Evolutionary conservation across 495 filamentous ascomycete genomes (phyloP), one percentile per base, ranked within the genome.

Genomic region (Cercophora samala): DNA sequence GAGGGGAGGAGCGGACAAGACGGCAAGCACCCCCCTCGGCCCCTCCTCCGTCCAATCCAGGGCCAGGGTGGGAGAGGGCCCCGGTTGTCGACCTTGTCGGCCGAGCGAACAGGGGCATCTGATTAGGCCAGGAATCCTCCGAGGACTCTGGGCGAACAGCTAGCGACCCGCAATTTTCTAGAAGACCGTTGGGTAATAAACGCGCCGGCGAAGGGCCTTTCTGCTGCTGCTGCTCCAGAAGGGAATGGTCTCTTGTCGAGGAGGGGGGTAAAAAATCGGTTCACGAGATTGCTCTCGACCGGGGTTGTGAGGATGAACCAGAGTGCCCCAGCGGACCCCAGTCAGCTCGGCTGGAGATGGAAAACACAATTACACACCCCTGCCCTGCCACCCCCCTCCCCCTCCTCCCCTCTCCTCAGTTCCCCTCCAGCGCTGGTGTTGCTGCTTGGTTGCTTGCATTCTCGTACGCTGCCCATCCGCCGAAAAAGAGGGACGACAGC

Each of bases 71-170:
- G 66, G 70, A 66, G 61, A 46, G 24, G 60, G 69, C 64, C 68
- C 69, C 64, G 72, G 15, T 68, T 55, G 32, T 61, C 58, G 25
- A 64, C 64, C 69, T 69, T 70, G 75, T 71, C 62, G 66, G 69
- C 69, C 60, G 66, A 69, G 62, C 60, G 58, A 71, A 68, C 74
- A 73, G 64, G 72, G 70, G 68, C 73, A 70, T 75, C 75, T 80
- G 78, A 81, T 82, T 76, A 78, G 78, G 74, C 74, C 73, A 73
- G 77, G 74, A 81, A 82, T 78, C 77, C 77, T 81, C 79, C 79
- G 79, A 81, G 68, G 71, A 56, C 58, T 62, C 62, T 70, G 68
- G 56, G 69, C 64, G 64, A 55, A 59, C 69, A 62, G 63, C 63
- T 29, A 17, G 56, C 56, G 72, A 72, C 75, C 79, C 77, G 75